A percentile compares a stretch with the other conserved stretches of the same genome.
These are phyloP conservation scores for Cubamyces sp. DNA, from an alignment of 768 basidiomycete species.

Conservation along the genomic window DNA sequence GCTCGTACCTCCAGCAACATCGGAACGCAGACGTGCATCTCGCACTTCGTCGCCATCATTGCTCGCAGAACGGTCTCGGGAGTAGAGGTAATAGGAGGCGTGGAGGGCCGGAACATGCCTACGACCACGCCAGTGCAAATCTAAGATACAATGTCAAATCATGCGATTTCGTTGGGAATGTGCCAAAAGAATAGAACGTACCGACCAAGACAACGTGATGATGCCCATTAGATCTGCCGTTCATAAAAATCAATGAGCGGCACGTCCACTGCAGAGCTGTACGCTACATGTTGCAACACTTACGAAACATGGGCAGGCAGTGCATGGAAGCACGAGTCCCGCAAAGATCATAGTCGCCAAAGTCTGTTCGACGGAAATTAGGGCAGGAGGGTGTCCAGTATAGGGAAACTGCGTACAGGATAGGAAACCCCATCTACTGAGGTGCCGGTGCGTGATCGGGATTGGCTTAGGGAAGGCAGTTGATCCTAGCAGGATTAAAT, in stretches of 20 bases:
- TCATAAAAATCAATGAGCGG: too few relatives aligned
- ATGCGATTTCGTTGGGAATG: background rate
- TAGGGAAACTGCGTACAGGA: conserved; percentile 14
- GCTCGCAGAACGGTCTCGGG: conserved; percentile 27
- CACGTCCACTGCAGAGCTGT: background rate
- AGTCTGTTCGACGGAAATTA: background rate
- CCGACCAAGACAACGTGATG: conserved; percentile 9
- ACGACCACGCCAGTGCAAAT: conserved; percentile 23
- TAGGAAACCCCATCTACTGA: conserved; percentile 24
- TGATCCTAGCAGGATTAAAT: conserved; percentile 24
- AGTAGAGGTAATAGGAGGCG: conserved; percentile 30
- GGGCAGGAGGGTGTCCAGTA: background rate
- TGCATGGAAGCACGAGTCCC: conserved; percentile 26
- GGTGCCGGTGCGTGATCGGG: conserved; percentile 19
- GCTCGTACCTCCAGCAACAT: conserved; percentile 33
- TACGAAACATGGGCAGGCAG: conserved; percentile 32
- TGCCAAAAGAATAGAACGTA: background rate
- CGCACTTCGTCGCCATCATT: conserved; percentile 15
- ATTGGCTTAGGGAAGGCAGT: conserved; percentile 37
- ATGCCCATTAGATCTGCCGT: conserved; percentile 18
- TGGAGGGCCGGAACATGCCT: conserved; percentile 29
- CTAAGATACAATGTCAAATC: background rate
- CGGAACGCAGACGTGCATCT: conserved; percentile 29
- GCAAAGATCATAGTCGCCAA: conserved; percentile 25
- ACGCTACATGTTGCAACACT: background rate